Evolutionary conservation across 257 asterid species (phyloP).

Genomic region (Thymus quinquecostatus): DNA sequence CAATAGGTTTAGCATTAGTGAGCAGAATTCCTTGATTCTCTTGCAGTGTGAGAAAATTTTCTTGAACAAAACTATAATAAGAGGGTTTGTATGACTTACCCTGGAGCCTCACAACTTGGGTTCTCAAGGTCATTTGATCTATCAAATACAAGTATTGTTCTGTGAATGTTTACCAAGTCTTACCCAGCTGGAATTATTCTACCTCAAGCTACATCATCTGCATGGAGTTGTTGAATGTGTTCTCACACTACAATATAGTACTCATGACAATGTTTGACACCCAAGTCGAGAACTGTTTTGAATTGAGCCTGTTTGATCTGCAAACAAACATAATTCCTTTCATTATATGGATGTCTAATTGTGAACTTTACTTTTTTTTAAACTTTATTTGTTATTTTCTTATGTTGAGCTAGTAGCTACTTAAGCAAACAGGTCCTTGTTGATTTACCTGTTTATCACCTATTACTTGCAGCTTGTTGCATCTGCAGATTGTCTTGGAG

Average conservation of each 20-base stretch:
- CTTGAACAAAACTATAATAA: neutral
- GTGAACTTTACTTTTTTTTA: neutral
- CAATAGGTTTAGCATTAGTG: neutral
- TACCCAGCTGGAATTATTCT: neutral
- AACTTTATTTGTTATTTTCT: neutral
- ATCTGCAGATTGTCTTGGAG: slow-evolving; percentile 98
- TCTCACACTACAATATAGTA: neutral
- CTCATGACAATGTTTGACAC: slow-evolving; percentile 7
- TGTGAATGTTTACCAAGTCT: neutral
- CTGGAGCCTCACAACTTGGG: neutral
- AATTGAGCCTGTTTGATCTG: neutral
- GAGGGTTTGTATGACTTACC: slow-evolving; percentile 4
- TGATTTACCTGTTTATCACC: slow-evolving; percentile 35
- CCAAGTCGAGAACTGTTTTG: neutral
- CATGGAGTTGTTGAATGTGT: slow-evolving; percentile 1
- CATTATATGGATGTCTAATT: slow-evolving; percentile 1
- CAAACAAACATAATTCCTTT: slow-evolving; percentile 6
- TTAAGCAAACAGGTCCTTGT: slow-evolving; percentile 20
- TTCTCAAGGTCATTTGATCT: neutral
- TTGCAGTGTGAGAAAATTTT: neutral
- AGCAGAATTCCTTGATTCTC: neutral
- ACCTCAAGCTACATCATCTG: slow-evolving; percentile 22
- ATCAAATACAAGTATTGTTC: neutral
- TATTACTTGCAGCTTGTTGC: slow-evolving; percentile 81
- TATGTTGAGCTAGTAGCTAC: slow-evolving; percentile 14